A percentile compares a stretch with the other conserved stretches of the same genome.
phyloP scores from a whole-genome alignment of 2,329 filamentous ascomycete species.

The Colletotrichum orchidophilum region DNA sequence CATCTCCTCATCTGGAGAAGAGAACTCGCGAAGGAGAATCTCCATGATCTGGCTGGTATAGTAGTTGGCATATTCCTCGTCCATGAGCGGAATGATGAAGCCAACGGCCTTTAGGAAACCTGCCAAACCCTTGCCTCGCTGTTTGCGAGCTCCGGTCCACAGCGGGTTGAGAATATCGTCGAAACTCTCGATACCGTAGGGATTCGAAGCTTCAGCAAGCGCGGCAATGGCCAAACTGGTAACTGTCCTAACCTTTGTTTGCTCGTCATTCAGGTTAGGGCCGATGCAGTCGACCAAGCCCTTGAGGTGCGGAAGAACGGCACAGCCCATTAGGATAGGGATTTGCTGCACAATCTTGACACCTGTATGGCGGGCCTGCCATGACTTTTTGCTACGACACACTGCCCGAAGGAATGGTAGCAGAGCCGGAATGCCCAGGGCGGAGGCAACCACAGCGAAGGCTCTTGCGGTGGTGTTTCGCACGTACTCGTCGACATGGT shows the following conservation, averaged over 20 bases:
- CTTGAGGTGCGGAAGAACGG: conserved; percentile 93
- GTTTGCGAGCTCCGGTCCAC: conserved; percentile 96
- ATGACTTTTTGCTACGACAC: conserved; percentile 98
- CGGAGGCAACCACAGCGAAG: conserved; percentile 96
- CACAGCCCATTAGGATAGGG: conserved; percentile 97
- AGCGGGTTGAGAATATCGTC: conserved; percentile 97
- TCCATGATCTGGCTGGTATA: conserved; percentile 99
- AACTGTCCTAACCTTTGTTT: conserved; percentile 96
- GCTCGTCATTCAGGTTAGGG: conserved; percentile 95
- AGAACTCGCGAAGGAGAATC: conserved; percentile 93
- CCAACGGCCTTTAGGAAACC: conserved; percentile 97
- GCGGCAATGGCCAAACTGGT: conserved; percentile 95
- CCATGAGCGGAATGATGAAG: conserved; percentile 98
- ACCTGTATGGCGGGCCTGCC: conserved; percentile 97
- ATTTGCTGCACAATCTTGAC: conserved; percentile 99
- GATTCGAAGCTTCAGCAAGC: conserved; percentile 93
- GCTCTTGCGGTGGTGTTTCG: conserved; percentile 97
- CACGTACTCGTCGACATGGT: conserved; percentile 98
- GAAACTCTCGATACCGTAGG: conserved; percentile 98
- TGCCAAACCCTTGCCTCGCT: conserved; percentile 94
- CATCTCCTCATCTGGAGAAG: conserved; percentile 98
- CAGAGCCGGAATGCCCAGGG: conserved; percentile 92
- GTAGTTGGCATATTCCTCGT: conserved; percentile 99
- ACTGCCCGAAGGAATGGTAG: conserved; percentile 95
- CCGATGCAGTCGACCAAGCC: conserved; percentile 96